phyloP scores from a whole-genome alignment of 257 asterid genomes.

The Asclepias syriaca region DNA sequence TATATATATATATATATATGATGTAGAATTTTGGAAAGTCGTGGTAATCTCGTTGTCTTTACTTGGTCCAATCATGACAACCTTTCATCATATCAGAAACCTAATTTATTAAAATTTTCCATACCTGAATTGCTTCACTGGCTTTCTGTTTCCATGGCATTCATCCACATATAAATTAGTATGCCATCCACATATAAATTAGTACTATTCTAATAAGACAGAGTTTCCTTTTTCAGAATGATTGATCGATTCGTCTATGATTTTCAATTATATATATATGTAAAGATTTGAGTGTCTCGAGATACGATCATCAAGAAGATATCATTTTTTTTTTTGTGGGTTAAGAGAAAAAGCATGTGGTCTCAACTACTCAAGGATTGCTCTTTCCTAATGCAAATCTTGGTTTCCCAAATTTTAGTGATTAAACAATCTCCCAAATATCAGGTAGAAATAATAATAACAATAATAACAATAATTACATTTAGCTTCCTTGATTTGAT shows the following conservation, averaged over 20 bases:
- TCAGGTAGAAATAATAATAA: background rate
- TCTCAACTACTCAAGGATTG: conserved; percentile 3
- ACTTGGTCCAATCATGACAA: background rate
- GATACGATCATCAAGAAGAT: background rate
- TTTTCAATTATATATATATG: too few species aligned
- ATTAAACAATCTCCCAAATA: conserved; percentile 4
- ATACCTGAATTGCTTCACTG: conserved; percentile 1
- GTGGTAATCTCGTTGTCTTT: background rate
- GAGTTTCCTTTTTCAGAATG: background rate
- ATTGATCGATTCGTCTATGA: too few species aligned
- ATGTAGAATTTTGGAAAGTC: background rate
- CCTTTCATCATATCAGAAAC: background rate
- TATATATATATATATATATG: too few species aligned
- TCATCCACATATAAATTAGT: too few species aligned
- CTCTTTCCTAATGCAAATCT: background rate
- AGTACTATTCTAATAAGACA: too few species aligned
- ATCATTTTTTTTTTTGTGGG: background rate
- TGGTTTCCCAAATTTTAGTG: background rate
- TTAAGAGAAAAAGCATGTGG: background rate
- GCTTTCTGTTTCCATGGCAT: background rate
- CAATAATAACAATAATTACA: too few species aligned
- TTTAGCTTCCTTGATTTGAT: background rate
- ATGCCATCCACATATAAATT: too few species aligned
- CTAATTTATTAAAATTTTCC: background rate
- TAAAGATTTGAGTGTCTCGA: background rate